Evolutionary conservation across 2,329 filamentous ascomycete species (phyloP).

Genomic region (Stagonosporopsis vannaccii): DNA sequence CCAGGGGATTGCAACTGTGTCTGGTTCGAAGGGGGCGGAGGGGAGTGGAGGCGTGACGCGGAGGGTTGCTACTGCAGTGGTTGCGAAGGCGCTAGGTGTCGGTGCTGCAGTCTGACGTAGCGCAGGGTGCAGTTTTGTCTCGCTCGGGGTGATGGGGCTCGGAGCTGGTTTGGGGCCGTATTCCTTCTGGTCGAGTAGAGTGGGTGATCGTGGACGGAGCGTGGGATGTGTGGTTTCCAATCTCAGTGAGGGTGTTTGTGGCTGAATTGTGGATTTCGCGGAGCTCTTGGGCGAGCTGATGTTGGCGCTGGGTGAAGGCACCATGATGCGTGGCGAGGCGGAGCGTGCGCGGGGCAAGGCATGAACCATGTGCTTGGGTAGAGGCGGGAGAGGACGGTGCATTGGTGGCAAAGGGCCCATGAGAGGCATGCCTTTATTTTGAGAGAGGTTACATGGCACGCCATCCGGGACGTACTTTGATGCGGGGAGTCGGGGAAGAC

Average conservation of each 20-base stretch:
- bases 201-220: constrained; percentile 21
- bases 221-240: constrained; percentile 26
- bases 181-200: constrained; percentile 18
- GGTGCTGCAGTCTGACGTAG: constrained; percentile 16
- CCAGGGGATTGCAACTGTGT: constrained; percentile 19
- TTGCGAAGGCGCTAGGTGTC: neutral
- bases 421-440: constrained; percentile 21
- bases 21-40: constrained; percentile 12
- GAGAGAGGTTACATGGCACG: neutral
- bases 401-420: constrained; percentile 27
- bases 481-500: constrained; percentile 14
- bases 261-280: constrained; percentile 9
- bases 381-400: constrained; percentile 35
- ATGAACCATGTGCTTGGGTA: constrained; percentile 23
- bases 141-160: constrained; percentile 11
- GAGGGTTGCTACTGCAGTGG: neutral
- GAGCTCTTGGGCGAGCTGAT: constrained; percentile 10
- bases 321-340: constrained; percentile 24
- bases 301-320: neutral
- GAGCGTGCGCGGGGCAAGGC: constrained; percentile 26
- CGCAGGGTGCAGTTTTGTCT: constrained; percentile 25
- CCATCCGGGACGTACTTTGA: constrained; percentile 5
- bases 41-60: constrained; percentile 12
- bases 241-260: constrained; percentile 9
- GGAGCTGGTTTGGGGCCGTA: constrained; percentile 9